Base-by-base conservation (phyloP, 2,329 filamentous ascomycete species). In the Phoma sp. region DNA sequence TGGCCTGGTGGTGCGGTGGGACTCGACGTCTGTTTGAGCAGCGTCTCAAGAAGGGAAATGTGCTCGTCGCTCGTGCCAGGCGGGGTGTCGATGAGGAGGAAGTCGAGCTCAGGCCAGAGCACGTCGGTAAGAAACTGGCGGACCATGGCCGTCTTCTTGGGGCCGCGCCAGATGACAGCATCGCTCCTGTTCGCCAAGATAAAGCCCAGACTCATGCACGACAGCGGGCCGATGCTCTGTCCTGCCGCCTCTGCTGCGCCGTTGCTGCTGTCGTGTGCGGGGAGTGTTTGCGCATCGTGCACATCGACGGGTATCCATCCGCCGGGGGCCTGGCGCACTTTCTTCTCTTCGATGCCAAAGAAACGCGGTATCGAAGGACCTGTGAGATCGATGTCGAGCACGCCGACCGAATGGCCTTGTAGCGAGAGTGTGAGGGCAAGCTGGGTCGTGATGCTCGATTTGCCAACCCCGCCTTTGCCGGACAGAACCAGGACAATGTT, bases 111-210 rank as follows among this genome's bases (percentile, higher is more conserved):
- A 0, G 81, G 84, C 95, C 95, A 98, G 27, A 91, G 82, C 4
- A 97, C 93, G 70, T 97, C 93, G 1, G 90, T 89, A 25, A 99
- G 81, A 72, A 99, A 99, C 75, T 99, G 95, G 36, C 93, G 87
- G 55, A 99, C 92, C 95, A 99, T 99, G 45, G 95, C 95, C 4
- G 95, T 99, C 80, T 99, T 99, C 78, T 99, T 99, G 2, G 95
- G 95, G 0, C 95, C 95, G 48, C 95, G 86, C 95, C 95, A 99
- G 35, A 99, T 95, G 0, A 99, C 93, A 0, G 95, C 94, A 67
- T 97, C 92, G 59, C 90, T 91, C 65, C 94, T 83, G 58, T 87
- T 85, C 3, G 88, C 87, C 6, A 99, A 83, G 6, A 99, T 84
- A 69, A 99, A 98, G 2, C 93, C 95, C 1, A 99, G 82, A 51